Conservation (phyloP, 208 protist genomes). For the Vickermania ingenoplastis region DNA sequence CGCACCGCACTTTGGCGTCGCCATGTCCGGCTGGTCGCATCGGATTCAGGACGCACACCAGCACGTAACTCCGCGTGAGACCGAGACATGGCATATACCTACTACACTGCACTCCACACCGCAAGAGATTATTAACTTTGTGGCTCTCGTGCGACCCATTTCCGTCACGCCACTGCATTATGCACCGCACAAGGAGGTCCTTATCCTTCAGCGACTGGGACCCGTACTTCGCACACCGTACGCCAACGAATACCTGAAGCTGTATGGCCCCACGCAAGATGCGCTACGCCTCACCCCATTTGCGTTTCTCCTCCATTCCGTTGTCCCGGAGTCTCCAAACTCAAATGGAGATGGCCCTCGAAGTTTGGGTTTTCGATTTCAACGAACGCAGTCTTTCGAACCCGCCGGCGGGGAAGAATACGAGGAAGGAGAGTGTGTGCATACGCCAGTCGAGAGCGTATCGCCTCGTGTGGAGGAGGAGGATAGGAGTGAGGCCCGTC, state of each 20-base stretch:
- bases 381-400: too few species aligned
- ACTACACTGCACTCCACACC: conserved; percentile 63
- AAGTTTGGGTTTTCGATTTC: too few species aligned
- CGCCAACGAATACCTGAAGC: conserved; percentile 13
- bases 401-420: too few species aligned
- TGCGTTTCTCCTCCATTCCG: too few species aligned
- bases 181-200: conserved; percentile 25
- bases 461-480: too few species aligned
- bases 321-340: too few species aligned
- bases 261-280: neutral
- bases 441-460: too few species aligned
- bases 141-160: conserved; percentile 40
- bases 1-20: conserved; percentile 52
- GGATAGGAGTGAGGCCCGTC: too few species aligned
- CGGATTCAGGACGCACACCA: conserved; percentile 3
- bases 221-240: conserved; percentile 34
- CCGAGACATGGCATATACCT: conserved; percentile 49
- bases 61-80: neutral
- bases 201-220: conserved; percentile 50
- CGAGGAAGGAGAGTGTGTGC: too few species aligned
- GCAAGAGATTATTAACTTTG: conserved; percentile 56
- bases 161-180: conserved; percentile 64
- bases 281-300: too few species aligned
- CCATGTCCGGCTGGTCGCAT: conserved; percentile 68
- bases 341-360: too few species aligned